Evolutionary conservation across 202 grass and related monocot genomes (phyloP), one percentile per base, ranked within the genome.

Genomic region (Schoenoplectus tabernaemontani): DNA sequence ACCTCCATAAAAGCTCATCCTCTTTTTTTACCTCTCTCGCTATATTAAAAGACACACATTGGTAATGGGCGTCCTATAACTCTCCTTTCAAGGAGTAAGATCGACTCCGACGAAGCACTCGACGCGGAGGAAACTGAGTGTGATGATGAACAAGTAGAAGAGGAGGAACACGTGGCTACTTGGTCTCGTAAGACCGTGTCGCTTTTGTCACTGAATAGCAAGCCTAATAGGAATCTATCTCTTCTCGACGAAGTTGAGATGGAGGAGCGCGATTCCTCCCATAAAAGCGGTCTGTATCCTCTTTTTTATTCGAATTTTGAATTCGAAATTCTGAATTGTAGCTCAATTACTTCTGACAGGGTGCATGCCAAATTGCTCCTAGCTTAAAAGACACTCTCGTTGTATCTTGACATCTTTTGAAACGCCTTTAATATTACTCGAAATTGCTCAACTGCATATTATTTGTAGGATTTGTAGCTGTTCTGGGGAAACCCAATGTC

Each of bases 401-500:
- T n/a, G n/a, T n/a, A n/a, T n/a, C n/a, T n/a, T n/a, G 8, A 39
- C 34, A 41, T 41, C 2, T n/a, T 39, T 67, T 67, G 37, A 67
- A 41, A 20, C 64, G 9, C 2, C n/a, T 67, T 60, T 41, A 41
- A n/a, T n/a, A 20, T n/a, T 11, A n/a, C n/a, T 37, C 10, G 15
- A 59, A 57, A 24, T 63, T 11, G 26, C 34, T 10, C 20, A 58
- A 33, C 32, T 51, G 36, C 64, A 42, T 66, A 16, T 67, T 67
- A 41, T 41, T 6, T 68, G 62, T 85, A 93, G 94, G 80, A 97
- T 98, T 89, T 85, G 86, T 98, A 62, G 91, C 91, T 81, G 95
- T 98, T 8, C 38, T 98, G 28, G 96, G 96, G 78, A 94, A 89
- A 7, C 91, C 91, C 51, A 98, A 98, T 90, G 96, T 98, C 17